Base-by-base conservation (phyloP, 2,329 filamentous ascomycete species). In the Hypoxylon sp. region DNA sequence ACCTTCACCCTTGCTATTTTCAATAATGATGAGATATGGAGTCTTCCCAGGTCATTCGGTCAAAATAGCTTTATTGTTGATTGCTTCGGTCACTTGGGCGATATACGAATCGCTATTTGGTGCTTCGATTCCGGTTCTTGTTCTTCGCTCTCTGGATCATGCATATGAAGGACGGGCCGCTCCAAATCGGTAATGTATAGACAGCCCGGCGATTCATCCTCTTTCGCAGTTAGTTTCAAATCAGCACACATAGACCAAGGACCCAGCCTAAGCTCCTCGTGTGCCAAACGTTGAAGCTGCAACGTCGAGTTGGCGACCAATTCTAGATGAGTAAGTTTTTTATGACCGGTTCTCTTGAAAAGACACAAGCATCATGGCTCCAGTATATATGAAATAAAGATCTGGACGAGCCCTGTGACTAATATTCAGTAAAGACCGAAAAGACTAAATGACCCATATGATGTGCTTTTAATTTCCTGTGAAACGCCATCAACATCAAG, bases 201-300 rank as follows among this genome's bases (percentile, higher is more conserved):
- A 32, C 24, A 28, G 26, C 22, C 46, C 10, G 32, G 10, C 4
- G 32, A 43, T 15, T 43, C 39, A 19, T 17, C 39, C 15, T 43
- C 7, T 43, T 19, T 43, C 7, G 39, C 10, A 17, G 19, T n/a
- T 4, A n/a, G 39, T 3, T 19, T 19, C 10, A 19, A 4, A 5
- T 19, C 39, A 20, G 15, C 39, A 19, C 39, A 43, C n/a, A 6
- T n/a, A 20, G 61, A 67, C 70, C 70, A 72, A 0, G 28, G 53
- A 0, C 65, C 65, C 8, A 47, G 26, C 6, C 65, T 66, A 0
- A 61, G 15, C 8, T 60, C 67, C 32, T 75, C 73, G 30, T 75
- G 69, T 2, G 70, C 71, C 6, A 74, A 62, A 0, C 73, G 67
- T 32, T 74, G 73, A 0, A 74, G 62, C 41, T 75, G 73, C 8